Evolutionary conservation across 2,329 filamentous ascomycete genomes (phyloP).

Genomic region (Colletotrichum scovillei): DNA sequence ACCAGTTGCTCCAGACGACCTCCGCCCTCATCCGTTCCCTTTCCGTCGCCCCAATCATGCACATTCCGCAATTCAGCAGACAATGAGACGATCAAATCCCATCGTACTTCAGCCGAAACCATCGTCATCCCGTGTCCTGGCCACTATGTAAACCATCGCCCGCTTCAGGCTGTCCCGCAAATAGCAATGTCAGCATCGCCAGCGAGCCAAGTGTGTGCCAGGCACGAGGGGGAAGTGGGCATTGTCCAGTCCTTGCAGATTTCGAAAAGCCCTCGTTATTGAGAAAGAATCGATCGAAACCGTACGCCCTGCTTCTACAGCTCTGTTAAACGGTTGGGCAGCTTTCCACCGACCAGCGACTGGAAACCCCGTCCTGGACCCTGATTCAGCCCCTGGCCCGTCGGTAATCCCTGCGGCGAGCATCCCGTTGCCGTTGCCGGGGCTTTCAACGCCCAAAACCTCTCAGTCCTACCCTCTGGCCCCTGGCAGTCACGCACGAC

Average conservation of each 20-base stretch:
- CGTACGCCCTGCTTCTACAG: not conserved
- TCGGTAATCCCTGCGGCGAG: constrained; percentile 28
- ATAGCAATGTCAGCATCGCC: not conserved
- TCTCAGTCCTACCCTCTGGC: not conserved
- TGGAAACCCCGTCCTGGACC: constrained; percentile 16
- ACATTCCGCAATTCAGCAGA: not conserved
- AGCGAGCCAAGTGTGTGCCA: not conserved
- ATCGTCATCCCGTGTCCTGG: constrained; percentile 23
- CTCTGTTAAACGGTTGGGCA: not conserved
- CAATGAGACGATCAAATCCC: constrained; percentile 21
- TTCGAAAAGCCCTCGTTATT: not conserved
- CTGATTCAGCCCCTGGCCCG: constrained; percentile 33
- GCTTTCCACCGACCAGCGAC: not conserved
- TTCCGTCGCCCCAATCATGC: not conserved
- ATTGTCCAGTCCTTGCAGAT: not conserved
- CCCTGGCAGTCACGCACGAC: not conserved
- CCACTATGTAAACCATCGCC: not conserved
- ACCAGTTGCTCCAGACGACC: not conserved
- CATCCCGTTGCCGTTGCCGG: constrained; percentile 17
- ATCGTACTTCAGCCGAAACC: constrained; percentile 12
- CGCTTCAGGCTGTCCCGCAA: not conserved
- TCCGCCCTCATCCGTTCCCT: not conserved
- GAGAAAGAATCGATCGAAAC: not conserved
- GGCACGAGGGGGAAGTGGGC: not conserved
- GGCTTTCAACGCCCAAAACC: not conserved